phyloP scores from a whole-genome alignment of 768 basidiomycete genomes.

The Hirschioporus abietinus region DNA sequence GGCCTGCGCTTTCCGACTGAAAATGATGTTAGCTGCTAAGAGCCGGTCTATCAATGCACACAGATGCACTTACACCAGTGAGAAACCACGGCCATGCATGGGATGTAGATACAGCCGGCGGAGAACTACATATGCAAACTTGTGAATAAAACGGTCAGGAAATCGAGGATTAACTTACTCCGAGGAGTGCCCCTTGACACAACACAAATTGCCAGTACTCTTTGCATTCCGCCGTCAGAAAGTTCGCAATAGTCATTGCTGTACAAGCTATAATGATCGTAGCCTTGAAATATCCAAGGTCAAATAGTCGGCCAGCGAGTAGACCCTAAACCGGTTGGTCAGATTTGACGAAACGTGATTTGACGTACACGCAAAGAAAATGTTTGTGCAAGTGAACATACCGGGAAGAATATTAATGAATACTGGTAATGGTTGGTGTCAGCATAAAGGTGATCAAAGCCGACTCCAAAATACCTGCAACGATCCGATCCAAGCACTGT shows the following conservation, averaged over 20 bases:
- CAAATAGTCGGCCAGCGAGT: conserved; percentile 20
- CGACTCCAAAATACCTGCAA: conserved; percentile 12
- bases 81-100: conserved; percentile 18
- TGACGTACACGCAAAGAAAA: background rate
- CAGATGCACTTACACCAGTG: conserved; percentile 18
- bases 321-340: conserved; percentile 7
- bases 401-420: conserved; percentile 19
- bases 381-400: background rate
- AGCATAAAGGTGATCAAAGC: conserved; percentile 1
- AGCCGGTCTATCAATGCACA: conserved; percentile 14
- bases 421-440: conserved; percentile 13
- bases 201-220: conserved; percentile 24
- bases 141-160: background rate
- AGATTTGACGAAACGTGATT: too few species aligned
- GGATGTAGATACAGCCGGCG: background rate
- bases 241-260: conserved; percentile 13
- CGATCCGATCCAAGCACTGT: conserved; percentile 15
- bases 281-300: conserved; percentile 18
- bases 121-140: background rate
- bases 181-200: conserved; percentile 21
- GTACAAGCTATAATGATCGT: conserved; percentile 13
- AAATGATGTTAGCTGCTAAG: conserved; percentile 14
- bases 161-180: conserved; percentile 13
- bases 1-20: conserved; percentile 11
- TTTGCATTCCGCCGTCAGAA: conserved; percentile 24